Percentiles rank a stretch among this genome's conserved stretches.
Conservation (phyloP, 352 stramenopile species). For the Globisporangium echinulatum region DNA sequence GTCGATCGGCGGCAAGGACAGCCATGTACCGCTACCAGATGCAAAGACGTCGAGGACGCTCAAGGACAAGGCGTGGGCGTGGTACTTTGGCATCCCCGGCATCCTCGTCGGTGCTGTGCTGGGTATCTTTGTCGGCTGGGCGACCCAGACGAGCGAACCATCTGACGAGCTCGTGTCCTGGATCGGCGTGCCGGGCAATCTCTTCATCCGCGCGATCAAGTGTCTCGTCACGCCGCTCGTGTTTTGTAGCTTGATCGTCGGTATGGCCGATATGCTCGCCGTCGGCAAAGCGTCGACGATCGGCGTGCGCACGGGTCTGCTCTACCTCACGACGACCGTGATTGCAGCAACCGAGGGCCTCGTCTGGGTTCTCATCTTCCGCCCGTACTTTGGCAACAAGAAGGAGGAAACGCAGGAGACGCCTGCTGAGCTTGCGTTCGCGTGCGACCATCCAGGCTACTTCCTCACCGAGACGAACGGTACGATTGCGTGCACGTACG, state of each 20-base stretch:
- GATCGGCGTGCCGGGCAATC: constrained; percentile 27
- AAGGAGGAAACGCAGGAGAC: constrained; percentile 4
- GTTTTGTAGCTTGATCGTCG: constrained; percentile 37
- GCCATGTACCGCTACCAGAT: neutral
- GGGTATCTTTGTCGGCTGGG: constrained; percentile 17
- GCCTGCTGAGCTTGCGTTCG: constrained; percentile 11
- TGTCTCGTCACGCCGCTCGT: constrained; percentile 31
- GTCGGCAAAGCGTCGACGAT: constrained; percentile 29
- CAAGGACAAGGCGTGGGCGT: constrained; percentile 6
- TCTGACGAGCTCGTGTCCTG: constrained; percentile 18
- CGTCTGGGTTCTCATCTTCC: constrained; percentile 27
- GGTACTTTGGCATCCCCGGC: constrained; percentile 19
- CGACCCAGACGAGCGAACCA: constrained; percentile 7
- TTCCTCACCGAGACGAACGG: constrained; percentile 13
- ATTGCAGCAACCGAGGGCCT: constrained; percentile 24
- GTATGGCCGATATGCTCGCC: constrained; percentile 32
- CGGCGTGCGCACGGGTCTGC: constrained; percentile 18
- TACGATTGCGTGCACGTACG: constrained; percentile 9
- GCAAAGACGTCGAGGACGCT: neutral
- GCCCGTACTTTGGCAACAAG: constrained; percentile 20
- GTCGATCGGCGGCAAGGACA: too few relatives aligned
- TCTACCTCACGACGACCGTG: constrained; percentile 31
- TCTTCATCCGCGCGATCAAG: constrained; percentile 4
- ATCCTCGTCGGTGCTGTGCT: constrained; percentile 21
- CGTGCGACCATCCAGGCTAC: constrained; percentile 12